These are phyloP conservation scores for Candida vartiovaarae DNA, from an alignment of 805 yeast genomes.

Conservation along the genomic window DNA sequence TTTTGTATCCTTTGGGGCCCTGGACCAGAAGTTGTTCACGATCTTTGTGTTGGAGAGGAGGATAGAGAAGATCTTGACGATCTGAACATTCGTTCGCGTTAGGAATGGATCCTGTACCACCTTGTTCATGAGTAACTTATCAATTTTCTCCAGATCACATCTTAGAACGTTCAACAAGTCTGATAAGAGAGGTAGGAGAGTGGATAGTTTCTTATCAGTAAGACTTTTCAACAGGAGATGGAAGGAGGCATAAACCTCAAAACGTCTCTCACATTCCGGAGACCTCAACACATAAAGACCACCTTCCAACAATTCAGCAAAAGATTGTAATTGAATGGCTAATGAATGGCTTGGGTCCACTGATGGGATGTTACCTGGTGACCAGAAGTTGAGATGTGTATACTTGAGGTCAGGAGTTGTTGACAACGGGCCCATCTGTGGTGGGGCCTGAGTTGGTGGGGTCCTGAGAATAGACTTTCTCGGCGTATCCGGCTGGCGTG, in stretches of 20 bases:
- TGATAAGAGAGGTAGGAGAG: constrained; percentile 3
- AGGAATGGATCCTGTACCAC: constrained; percentile 14
- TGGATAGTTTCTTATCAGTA: constrained; percentile 7
- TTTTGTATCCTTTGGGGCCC: not conserved
- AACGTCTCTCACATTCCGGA: constrained; percentile 11
- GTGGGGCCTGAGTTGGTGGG: constrained; percentile 3
- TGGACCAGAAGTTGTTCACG: constrained; percentile 4
- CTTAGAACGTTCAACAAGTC: constrained; percentile 6
- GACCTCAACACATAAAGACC: constrained; percentile 14
- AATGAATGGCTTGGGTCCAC: not conserved
- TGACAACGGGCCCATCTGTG: constrained; percentile 7
- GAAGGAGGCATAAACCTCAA: constrained; percentile 23
- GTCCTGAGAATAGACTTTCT: constrained; percentile 18
- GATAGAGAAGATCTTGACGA: constrained; percentile 13
- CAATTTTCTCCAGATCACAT: constrained; percentile 9
- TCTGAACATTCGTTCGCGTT: constrained; percentile 19
- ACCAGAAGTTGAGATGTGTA: constrained; percentile 16
- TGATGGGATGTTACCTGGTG: constrained; percentile 21
- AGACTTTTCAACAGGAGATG: constrained; percentile 17
- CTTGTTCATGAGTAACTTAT: constrained; percentile 3
- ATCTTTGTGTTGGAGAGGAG: constrained; percentile 14
- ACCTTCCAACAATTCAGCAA: constrained; percentile 16
- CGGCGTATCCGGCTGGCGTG: constrained; percentile 11
- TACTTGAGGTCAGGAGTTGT: constrained; percentile 1
- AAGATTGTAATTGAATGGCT: constrained; percentile 9